Evolutionary conservation across 2,329 filamentous ascomycete genomes (phyloP), one percentile per base, ranked within the genome.

Genomic region (Cyphellophora europaea): DNA sequence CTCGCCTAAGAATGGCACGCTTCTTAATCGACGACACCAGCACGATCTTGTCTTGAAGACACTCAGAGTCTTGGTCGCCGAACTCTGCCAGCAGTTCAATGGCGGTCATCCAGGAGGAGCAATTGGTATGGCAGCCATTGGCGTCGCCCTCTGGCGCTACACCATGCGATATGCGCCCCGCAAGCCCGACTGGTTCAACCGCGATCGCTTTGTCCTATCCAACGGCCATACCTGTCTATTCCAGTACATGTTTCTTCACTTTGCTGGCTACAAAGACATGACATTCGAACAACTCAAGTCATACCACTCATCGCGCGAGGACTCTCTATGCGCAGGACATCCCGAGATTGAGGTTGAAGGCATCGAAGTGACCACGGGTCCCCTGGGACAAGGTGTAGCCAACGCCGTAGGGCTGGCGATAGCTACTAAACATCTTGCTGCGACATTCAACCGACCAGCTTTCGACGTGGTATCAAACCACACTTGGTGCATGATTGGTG

Each of bases 121-220:
- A 56, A 98, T 98, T 91, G 44, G 77, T 59, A 74, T 96, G 85
- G 91, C 91, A 57, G 89, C 91, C 44, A 79, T 88, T 57, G 81
- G 89, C 64, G 89, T 96, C 74, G 86, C 96, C 56, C 78, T 98
- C 49, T 98, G 85, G 72, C 93, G 94, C 78, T 93, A 91, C 67
- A 91, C 95, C 75, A 86, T 98, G 86, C 93, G 70, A 63, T 98
- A 94, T 77, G 98, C 96, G 81, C 91, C 91, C 56, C 93, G 95
- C 80, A 95, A 94, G 77, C 85, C 91, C 53, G 74, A 86, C 49
- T 98, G 88, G 88, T 57, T 91, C 55, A 96, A 96, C 78, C 82
- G 91, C 58, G 91, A 98, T 68, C 83, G 91, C 64, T 98, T 98
- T 59, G 87, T 98, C 45, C 87, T 98, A 62, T 98, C 91, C 44